phyloP scores from a whole-genome alignment of 441 rosid species.

The Gossypium schwendimanii region DNA sequence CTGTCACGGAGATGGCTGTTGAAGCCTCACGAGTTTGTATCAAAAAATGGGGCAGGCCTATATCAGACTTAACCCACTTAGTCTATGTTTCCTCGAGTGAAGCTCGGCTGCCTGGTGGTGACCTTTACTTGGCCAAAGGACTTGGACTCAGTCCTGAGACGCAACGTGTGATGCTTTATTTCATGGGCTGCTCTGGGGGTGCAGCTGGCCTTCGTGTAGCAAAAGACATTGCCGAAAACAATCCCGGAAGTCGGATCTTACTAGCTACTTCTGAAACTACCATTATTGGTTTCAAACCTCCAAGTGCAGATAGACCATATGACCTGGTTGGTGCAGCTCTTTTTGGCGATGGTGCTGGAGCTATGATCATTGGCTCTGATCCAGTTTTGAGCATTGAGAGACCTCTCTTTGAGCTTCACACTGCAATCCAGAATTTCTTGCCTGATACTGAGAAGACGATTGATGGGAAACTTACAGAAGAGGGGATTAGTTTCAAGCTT shows the following conservation, averaged over 20 bases:
- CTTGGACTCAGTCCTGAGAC: constrained; percentile 73
- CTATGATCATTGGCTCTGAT: constrained; percentile 72
- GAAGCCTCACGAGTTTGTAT: constrained; percentile 80
- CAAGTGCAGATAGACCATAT: constrained; percentile 72
- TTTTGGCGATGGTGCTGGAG: constrained; percentile 93
- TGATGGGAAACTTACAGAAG: constrained; percentile 77
- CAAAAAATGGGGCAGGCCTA: constrained; percentile 72
- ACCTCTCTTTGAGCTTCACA: constrained; percentile 86
- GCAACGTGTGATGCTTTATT: constrained; percentile 75
- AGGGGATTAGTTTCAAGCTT: constrained; percentile 84
- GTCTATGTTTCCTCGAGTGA: constrained; percentile 92
- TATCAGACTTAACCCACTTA: constrained; percentile 76
- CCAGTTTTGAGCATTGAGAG: constrained; percentile 44
- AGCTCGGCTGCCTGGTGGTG: constrained; percentile 89
- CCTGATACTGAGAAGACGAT: constrained; percentile 71
- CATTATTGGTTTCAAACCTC: constrained; percentile 88
- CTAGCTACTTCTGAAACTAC: constrained; percentile 90
- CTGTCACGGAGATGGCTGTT: constrained; percentile 82
- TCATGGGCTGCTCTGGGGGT: constrained; percentile 88
- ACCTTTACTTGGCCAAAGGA: constrained; percentile 69
- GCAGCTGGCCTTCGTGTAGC: constrained; percentile 91
- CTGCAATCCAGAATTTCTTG: constrained; percentile 79
- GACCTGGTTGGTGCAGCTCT: constrained; percentile 92
- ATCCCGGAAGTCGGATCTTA: constrained; percentile 79
- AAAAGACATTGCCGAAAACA: constrained; percentile 88